Base-by-base conservation (phyloP, 2,329 filamentous ascomycete species). In the Knufia petricola region DNA sequence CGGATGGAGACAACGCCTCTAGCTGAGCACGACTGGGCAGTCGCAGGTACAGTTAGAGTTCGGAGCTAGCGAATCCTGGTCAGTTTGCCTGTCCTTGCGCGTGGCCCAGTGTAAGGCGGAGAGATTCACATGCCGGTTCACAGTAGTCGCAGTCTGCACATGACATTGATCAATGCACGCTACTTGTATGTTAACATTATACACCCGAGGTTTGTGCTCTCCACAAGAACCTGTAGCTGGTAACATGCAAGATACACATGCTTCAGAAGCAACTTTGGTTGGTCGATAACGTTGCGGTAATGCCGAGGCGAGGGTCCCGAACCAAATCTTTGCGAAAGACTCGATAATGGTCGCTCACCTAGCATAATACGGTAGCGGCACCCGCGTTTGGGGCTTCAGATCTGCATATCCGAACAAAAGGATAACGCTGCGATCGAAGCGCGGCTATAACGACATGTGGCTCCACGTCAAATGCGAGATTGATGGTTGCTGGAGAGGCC, bases 41-140 rank as follows among this genome's bases (percentile, higher is more conserved):
- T 46, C 52, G 49, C 24, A 54, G 43, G 50, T 54, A 54, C 52
- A 55, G 52, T 54, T 55, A 51, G 49, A 52, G 53, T 55, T 47
- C n/a, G 32, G 36, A 6, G 32, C 32, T 34, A 38, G 44, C 30
- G 13, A 28, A 44, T 42, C 46, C 37, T 42, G 2, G 26, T 36
- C 38, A 28, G 28, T 38, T 19, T 26, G 20, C n/a, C 32, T 15
- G 19, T 9, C 12, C 3, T 28, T 12, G 26, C 26, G 26, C 26
- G 12, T 28, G 26, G 26, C 26, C 26, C 26, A 28, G 26, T 12
- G 26, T 44, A 44, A 44, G 41, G 41, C 41, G 24, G 41, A 30
- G 19, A n/a, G 17, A 32, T 10, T 31, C 26, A 12, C 6, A 28
- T 8, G 15, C 4, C 32, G 28, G 13, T 13, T 30, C 7, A 4